Conservation (phyloP, 2,329 filamentous ascomycete species). For the Cladosporium sp. region DNA sequence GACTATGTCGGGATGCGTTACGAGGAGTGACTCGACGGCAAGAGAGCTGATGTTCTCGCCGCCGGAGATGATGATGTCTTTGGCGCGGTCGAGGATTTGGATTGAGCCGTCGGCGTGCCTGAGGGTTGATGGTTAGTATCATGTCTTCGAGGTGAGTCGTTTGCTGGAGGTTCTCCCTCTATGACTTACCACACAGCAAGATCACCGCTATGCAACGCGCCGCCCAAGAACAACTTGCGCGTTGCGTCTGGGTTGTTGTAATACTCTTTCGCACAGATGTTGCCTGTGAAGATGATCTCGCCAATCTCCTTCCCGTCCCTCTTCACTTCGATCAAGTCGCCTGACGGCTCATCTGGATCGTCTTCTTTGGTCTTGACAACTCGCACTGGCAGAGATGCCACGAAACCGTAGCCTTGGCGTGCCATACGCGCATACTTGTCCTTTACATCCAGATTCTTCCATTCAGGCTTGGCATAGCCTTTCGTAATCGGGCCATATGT, state of each 20-base stretch:
- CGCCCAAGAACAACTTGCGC: slow-evolving; percentile 78
- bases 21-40: slow-evolving; percentile 83
- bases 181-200: slow-evolving; percentile 68
- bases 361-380: slow-evolving; percentile 76
- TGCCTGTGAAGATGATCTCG: slow-evolving; percentile 82
- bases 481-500: slow-evolving; percentile 96
- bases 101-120: slow-evolving; percentile 77
- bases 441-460: slow-evolving; percentile 68
- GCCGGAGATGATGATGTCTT: slow-evolving; percentile 97
- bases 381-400: slow-evolving; percentile 74
- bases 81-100: slow-evolving; percentile 88
- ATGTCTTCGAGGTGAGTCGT: too few species aligned
- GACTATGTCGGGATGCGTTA: slow-evolving; percentile 80
- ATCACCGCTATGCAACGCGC: slow-evolving; percentile 84
- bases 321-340: slow-evolving; percentile 64
- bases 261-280: slow-evolving; percentile 89
- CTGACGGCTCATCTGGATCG: slow-evolving; percentile 23
- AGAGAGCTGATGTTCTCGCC: slow-evolving; percentile 97
- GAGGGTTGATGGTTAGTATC: too few species aligned
- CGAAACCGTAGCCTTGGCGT: slow-evolving; percentile 85
- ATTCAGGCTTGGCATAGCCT: slow-evolving; percentile 79
- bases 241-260: slow-evolving; percentile 87
- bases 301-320: slow-evolving; percentile 72
- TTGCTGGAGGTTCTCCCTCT: too few species aligned
- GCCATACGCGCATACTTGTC: slow-evolving; percentile 90